Evolutionary conservation across 106 monocot genomes (phyloP).

Genomic region (Platanthera guangdongensis): DNA sequence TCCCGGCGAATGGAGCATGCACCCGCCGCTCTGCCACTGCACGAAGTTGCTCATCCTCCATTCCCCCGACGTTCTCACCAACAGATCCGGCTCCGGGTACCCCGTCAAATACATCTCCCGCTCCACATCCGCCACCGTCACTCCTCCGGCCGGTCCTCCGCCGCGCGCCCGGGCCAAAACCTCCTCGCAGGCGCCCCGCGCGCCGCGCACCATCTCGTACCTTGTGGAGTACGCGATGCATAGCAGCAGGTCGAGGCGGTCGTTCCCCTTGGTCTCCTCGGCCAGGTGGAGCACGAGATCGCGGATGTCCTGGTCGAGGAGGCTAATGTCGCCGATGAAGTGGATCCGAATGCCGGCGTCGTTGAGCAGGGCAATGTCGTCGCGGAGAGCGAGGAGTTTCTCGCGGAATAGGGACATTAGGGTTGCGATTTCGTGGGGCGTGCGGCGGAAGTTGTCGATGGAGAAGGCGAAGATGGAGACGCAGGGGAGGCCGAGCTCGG

Average conservation of each 20-base stretch:
- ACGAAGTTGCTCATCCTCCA: conserved; percentile 45
- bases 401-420: conserved; percentile 27
- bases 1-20: conserved; percentile 15
- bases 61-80: conserved; percentile 49
- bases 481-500: conserved; percentile 26
- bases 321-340: conserved; percentile 22
- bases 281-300: conserved; percentile 3
- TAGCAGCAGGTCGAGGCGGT: conserved; percentile 4
- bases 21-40: conserved; percentile 27
- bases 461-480: conserved; percentile 38
- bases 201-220: conserved; percentile 17
- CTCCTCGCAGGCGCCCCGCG: conserved; percentile 5
- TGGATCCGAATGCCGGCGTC: conserved; percentile 18
- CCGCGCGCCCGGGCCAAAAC: not conserved
- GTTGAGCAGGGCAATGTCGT: conserved; percentile 7
- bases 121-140: conserved; percentile 18
- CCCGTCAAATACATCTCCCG: conserved; percentile 9
- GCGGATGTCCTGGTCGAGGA: conserved; percentile 9
- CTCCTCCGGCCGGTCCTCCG: not conserved
- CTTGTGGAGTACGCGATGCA: conserved; percentile 25
- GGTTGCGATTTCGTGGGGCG: conserved; percentile 10
- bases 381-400: conserved; percentile 12
- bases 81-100: conserved; percentile 29
- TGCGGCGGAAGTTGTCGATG: conserved; percentile 43
- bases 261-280: conserved; percentile 17